phyloP scores from a whole-genome alignment of 371 early-diverging fungal species.

The Basidiobolus heterosporus region DNA sequence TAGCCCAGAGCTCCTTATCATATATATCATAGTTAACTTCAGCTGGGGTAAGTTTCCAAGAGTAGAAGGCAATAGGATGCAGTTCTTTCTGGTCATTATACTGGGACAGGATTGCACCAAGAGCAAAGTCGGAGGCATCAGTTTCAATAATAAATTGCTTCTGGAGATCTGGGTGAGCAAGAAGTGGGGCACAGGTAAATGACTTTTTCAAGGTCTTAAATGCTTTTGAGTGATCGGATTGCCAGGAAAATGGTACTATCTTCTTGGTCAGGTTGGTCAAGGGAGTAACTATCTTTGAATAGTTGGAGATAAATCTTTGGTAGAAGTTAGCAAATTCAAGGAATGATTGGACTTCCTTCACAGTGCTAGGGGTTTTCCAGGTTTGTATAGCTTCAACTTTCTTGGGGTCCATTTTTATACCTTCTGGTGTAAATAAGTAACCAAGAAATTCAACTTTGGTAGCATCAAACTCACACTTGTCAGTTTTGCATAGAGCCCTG shows the following conservation, averaged over 20 bases:
- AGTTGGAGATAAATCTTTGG: conserved; percentile 23
- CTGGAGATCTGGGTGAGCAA: conserved; percentile 11
- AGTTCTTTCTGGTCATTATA: no score
- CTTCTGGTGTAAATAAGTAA: conserved; percentile 9
- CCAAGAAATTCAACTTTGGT: conserved; percentile 23
- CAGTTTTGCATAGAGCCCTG: conserved; percentile 16
- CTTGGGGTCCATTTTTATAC: conserved; percentile 14
- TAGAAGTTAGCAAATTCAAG: conserved; percentile 32
- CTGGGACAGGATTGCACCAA: conserved; percentile 3
- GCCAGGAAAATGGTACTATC: conserved; percentile 16
- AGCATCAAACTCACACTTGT: conserved; percentile 30
- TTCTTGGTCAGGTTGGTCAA: conserved; percentile 18
- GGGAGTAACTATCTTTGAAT: conserved; percentile 17
- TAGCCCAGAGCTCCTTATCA: no score
- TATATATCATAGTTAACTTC: no score
- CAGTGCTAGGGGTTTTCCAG: conserved; percentile 14
- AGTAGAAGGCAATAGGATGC: no score
- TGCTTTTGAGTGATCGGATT: conserved; percentile 5
- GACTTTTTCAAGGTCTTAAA: conserved; percentile 19
- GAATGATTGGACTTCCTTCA: conserved; percentile 22
- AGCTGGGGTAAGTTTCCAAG: no score
- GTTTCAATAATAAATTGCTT: conserved; percentile 17
- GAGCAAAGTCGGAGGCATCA: conserved; percentile 25
- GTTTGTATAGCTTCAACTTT: conserved; percentile 18
- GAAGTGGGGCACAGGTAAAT: conserved; percentile 14